Percentiles rank a stretch among this genome's conserved stretches.
Conservation (phyloP, 371 early-diverging fungal species). For the Mucor indicus region DNA sequence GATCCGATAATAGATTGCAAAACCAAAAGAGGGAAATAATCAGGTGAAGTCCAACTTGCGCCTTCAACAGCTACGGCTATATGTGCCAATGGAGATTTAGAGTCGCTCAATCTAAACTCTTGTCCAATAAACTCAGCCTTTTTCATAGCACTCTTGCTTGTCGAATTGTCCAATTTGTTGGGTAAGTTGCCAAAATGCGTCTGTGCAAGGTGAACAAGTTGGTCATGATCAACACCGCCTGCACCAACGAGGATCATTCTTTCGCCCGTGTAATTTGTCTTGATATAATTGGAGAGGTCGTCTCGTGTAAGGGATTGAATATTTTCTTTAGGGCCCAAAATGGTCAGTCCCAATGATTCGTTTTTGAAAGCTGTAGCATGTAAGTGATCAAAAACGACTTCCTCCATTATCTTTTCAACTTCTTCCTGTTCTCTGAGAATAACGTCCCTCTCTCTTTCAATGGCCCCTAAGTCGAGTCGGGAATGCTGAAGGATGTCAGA, state of each 20-base stretch:
- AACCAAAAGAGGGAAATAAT: constrained; percentile 93
- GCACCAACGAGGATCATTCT: constrained; percentile 95
- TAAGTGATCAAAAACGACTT: constrained; percentile 78
- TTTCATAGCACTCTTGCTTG: constrained; percentile 47
- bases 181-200: constrained; percentile 83
- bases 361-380: constrained; percentile 95
- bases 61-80: constrained; percentile 98
- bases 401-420: constrained; percentile 93
- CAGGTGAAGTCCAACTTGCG: constrained; percentile 90
- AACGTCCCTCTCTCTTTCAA: constrained; percentile 90
- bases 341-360: constrained; percentile 89
- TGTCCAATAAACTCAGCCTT: constrained; percentile 84
- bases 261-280: constrained; percentile 90
- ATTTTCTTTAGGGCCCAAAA: constrained; percentile 91
- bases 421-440: constrained; percentile 95
- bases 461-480: constrained; percentile 76
- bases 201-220: constrained; percentile 87
- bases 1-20: constrained; percentile 93
- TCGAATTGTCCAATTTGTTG: constrained; percentile 34
- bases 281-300: constrained; percentile 85
- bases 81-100: constrained; percentile 87
- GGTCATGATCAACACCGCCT: constrained; percentile 93
- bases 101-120: constrained; percentile 72
- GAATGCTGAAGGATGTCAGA: constrained; percentile 95
- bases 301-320: constrained; percentile 81